These are phyloP conservation scores for Acer saccharum DNA, from an alignment of 345 rosid species.

Conservation along the genomic window DNA sequence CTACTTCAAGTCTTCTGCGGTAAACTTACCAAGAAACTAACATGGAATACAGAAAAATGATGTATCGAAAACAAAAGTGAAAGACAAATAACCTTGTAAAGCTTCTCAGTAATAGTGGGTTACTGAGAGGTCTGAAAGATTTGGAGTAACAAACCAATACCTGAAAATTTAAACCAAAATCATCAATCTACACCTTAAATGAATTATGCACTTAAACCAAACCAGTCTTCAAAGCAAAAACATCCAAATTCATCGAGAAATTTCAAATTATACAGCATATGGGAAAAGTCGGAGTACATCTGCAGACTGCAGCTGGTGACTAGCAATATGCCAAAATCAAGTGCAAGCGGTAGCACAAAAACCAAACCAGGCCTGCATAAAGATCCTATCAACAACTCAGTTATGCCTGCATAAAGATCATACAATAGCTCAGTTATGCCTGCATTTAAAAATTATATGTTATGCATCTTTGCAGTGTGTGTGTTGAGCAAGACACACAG, in stretches of 20 bases:
- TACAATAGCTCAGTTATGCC: not conserved
- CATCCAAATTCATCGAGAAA: not conserved
- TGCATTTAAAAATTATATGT: not conserved
- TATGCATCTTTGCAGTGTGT: not conserved
- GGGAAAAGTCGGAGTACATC: constrained; percentile 48
- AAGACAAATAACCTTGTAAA: too few species aligned
- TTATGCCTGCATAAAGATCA: not conserved
- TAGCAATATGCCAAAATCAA: constrained; percentile 82
- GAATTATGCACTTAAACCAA: too few species aligned
- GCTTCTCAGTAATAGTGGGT: too few species aligned
- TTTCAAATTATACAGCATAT: not conserved
- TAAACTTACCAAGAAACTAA: too few species aligned
- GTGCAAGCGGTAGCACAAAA: constrained; percentile 77
- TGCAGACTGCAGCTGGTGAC: constrained; percentile 97
- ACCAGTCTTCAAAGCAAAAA: not conserved
- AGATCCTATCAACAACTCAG: constrained; percentile 10
- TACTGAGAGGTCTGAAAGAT: too few species aligned
- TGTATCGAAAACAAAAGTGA: too few species aligned
- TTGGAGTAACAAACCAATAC: too few species aligned
- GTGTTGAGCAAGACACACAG: not conserved
- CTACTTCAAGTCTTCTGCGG: too few species aligned
- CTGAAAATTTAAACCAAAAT: too few species aligned
- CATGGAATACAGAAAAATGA: too few species aligned
- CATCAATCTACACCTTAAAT: too few species aligned
- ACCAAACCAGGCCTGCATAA: constrained; percentile 81